Percentiles rank a stretch among this genome's conserved stretches.
phyloP scores from a whole-genome alignment of 768 basidiomycete species.

The Calvatia gigantea region DNA sequence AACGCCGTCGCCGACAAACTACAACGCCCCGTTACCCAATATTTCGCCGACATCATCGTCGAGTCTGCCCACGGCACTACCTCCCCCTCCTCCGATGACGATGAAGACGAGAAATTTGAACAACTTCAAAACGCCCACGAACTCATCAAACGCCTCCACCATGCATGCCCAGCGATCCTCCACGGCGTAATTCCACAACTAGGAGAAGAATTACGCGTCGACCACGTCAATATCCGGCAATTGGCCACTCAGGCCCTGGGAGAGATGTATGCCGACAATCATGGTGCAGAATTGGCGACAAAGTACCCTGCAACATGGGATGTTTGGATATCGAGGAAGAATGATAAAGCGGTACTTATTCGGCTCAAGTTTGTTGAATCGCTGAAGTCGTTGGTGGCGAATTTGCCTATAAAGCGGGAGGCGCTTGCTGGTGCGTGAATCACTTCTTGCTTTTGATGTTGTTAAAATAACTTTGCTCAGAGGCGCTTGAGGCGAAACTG shows the following conservation, averaged over 20 bases:
- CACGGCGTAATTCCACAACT: constrained; percentile 91
- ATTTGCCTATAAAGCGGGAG: constrained; percentile 63
- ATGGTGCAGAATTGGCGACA: constrained; percentile 66
- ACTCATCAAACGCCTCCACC: constrained; percentile 80
- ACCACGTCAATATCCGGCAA: constrained; percentile 63
- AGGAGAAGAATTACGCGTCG: constrained; percentile 84
- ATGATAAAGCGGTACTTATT: constrained; percentile 69
- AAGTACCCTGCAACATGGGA: constrained; percentile 86
- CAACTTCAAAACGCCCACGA: constrained; percentile 78
- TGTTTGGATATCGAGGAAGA: constrained; percentile 75
- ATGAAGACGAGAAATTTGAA: constrained; percentile 59
- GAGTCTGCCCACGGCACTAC: constrained; percentile 33
- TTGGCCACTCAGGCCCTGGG: constrained; percentile 88
- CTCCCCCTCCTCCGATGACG: constrained; percentile 27
- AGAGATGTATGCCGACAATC: constrained; percentile 83
- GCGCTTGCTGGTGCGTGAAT: constrained; percentile 66
- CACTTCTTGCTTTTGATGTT: neutral
- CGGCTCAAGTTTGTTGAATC: constrained; percentile 79
- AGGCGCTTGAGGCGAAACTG: constrained; percentile 60
- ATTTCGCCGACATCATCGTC: constrained; percentile 89
- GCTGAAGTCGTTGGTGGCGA: constrained; percentile 53
- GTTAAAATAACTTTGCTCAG: constrained; percentile 27
- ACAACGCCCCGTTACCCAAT: constrained; percentile 84
- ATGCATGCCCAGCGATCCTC: constrained; percentile 74
- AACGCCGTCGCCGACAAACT: constrained; percentile 81